phyloP scores from a whole-genome alignment of 2,329 filamentous ascomycete species.

The Ophiostoma sp. region DNA sequence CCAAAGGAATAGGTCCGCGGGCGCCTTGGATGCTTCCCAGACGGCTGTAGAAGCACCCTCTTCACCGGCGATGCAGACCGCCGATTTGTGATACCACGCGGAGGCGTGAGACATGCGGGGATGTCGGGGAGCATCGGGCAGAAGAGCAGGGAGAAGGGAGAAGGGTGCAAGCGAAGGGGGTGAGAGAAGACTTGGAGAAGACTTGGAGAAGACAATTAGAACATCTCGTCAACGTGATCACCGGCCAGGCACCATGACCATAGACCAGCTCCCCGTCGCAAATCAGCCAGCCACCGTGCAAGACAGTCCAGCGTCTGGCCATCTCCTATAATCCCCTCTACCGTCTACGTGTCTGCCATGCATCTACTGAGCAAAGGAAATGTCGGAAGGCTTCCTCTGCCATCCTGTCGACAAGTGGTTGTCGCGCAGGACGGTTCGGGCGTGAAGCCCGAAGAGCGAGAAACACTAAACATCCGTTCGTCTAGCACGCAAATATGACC shows the following conservation, averaged over 20 bases:
- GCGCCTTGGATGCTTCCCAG: background rate
- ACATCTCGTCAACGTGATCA: no score
- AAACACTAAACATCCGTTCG: conserved; percentile 32
- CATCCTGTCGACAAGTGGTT: conserved; percentile 18
- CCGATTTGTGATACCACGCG: background rate
- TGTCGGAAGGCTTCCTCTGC: conserved; percentile 25
- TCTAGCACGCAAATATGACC: conserved; percentile 61
- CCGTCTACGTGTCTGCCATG: no score
- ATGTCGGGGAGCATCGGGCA: background rate
- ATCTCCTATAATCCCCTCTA: no score
- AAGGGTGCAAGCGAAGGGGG: background rate
- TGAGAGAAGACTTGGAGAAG: no score
- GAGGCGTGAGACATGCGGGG: background rate
- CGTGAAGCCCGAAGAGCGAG: conserved; percentile 17
- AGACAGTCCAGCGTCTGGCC: no score
- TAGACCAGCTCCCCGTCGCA: background rate
- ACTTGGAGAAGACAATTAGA: no score
- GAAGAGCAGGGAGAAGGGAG: background rate
- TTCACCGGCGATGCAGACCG: background rate
- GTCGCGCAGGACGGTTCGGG: conserved; percentile 18
- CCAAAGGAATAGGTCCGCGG: background rate
- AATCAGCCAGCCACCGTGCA: no score
- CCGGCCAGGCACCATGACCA: background rate
- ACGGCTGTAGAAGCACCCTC: background rate
- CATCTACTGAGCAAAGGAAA: background rate